A percentile compares a stretch with the other conserved stretches of the same genome.
Evolutionary conservation across 352 stramenopile genomes (phyloP).

Genomic region (Globisporangium recalcitrans): DNA sequence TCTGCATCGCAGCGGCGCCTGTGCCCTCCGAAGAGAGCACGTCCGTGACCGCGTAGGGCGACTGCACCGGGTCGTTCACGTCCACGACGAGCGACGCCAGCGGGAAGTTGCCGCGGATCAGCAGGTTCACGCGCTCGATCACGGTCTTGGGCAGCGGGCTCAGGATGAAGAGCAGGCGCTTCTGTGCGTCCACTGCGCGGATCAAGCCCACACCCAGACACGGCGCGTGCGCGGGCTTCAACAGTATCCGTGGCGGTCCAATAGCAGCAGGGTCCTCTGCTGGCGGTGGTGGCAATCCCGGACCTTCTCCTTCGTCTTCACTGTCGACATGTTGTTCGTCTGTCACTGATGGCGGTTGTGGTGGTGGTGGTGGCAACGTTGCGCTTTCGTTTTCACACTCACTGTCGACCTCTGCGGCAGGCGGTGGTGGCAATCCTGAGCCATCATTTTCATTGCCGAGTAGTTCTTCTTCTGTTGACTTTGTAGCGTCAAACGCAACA

Average conservation of each 20-base stretch:
- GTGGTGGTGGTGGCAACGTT: not conserved
- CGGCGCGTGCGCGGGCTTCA: slow-evolving; percentile 46
- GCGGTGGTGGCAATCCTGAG: not conserved
- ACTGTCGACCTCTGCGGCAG: not conserved
- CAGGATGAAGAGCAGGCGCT: slow-evolving; percentile 56
- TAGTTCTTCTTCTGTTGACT: slow-evolving; percentile 4
- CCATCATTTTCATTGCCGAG: not conserved
- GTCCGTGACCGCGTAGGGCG: slow-evolving; percentile 66
- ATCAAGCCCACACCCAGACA: slow-evolving; percentile 68
- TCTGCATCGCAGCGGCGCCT: slow-evolving; percentile 74
- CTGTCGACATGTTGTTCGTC: not conserved
- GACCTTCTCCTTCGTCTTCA: not conserved
- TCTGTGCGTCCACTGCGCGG: slow-evolving; percentile 48
- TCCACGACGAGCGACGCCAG: slow-evolving; percentile 53
- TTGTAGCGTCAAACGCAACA: not conserved
- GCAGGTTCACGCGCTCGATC: slow-evolving; percentile 62
- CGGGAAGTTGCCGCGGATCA: slow-evolving; percentile 63
- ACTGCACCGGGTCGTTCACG: slow-evolving; percentile 30
- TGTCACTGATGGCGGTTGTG: too few relatives aligned
- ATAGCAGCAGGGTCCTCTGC: not conserved
- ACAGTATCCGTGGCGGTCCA: slow-evolving; percentile 45
- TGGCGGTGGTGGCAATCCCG: not conserved
- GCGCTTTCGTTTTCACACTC: not conserved
- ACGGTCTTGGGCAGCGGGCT: slow-evolving; percentile 52
- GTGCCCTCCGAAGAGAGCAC: slow-evolving; percentile 69